Conservation (phyloP, 2,329 filamentous ascomycete species). For the Xylaria sp. region DNA sequence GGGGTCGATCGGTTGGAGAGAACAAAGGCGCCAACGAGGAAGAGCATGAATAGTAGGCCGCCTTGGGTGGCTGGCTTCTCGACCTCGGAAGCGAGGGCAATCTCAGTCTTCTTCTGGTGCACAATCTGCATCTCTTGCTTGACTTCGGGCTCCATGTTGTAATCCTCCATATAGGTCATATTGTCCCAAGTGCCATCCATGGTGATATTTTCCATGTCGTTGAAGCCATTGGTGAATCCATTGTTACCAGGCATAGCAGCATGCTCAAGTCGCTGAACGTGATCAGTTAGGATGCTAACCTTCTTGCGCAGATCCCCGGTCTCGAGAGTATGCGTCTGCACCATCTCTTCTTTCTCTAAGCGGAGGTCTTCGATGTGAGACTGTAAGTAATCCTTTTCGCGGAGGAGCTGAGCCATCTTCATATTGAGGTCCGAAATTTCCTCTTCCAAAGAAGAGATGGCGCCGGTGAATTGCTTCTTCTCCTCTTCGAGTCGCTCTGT, state of each 20-base stretch:
- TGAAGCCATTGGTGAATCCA: conserved; percentile 71
- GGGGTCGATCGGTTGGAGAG: conserved; percentile 79
- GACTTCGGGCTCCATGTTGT: conserved; percentile 65
- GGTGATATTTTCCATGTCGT: conserved; percentile 79
- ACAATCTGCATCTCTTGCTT: conserved; percentile 65
- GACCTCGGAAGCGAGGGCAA: conserved; percentile 52
- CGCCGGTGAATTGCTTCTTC: conserved; percentile 85
- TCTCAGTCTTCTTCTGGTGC: conserved; percentile 59
- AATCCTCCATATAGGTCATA: conserved; percentile 77
- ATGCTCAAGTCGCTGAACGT: conserved; percentile 73
- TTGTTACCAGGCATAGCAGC: conserved; percentile 63
- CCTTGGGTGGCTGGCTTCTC: conserved; percentile 77
- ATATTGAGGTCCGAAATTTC: conserved; percentile 71
- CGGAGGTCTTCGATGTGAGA: conserved; percentile 78
- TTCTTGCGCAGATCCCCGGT: conserved; percentile 91
- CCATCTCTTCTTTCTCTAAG: conserved; percentile 90
- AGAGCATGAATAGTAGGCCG: conserved; percentile 88
- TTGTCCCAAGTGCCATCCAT: conserved; percentile 85
- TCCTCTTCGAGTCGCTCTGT: conserved; percentile 96
- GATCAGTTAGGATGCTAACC: conserved; percentile 78
- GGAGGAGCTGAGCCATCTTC: conserved; percentile 72
- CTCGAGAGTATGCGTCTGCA: conserved; percentile 86
- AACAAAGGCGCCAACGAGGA: conserved; percentile 95
- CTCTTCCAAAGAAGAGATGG: conserved; percentile 80
- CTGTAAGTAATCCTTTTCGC: conserved; percentile 75